Evolutionary conservation across 2,329 filamentous ascomycete species (phyloP).

Genomic region (Claviceps digitariae): DNA sequence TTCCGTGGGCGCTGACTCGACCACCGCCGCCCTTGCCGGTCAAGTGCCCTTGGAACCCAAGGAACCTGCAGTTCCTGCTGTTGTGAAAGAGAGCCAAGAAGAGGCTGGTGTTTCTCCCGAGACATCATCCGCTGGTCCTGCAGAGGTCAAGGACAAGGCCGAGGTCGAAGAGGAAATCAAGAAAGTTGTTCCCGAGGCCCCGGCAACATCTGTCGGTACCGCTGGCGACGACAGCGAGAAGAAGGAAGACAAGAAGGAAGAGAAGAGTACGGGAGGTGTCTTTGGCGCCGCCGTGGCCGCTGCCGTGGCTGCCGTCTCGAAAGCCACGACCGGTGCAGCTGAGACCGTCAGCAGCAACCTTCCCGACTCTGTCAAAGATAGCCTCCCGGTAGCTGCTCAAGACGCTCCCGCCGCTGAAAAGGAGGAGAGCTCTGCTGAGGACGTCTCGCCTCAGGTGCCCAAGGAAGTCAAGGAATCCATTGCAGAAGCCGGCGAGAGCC

Average conservation of each 20-base stretch:
- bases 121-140: conserved; percentile 51
- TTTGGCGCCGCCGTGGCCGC: conserved; percentile 25
- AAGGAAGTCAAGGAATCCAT: conserved; percentile 44
- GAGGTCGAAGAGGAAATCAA: conserved; percentile 58
- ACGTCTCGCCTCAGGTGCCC: conserved; percentile 38
- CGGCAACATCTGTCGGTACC: conserved; percentile 42
- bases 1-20: conserved; percentile 40
- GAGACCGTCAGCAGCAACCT: conserved; percentile 33
- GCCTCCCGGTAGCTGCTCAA: conserved; percentile 36
- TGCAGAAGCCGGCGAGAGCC: conserved; percentile 41
- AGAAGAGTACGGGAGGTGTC: conserved; percentile 17
- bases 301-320: conserved; percentile 22
- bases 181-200: conserved; percentile 48
- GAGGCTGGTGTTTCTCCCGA: conserved; percentile 52
- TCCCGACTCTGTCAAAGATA: conserved; percentile 39
- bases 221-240: conserved; percentile 39
- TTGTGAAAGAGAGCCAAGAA: conserved; percentile 60
- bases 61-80: conserved; percentile 14
- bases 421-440: conserved; percentile 28
- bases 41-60: conserved; percentile 50
- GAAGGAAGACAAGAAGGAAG: conserved; percentile 27
- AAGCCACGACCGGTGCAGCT: conserved; percentile 22
- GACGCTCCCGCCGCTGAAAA: conserved; percentile 29
- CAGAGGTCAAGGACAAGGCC: conserved; percentile 58
- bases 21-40: conserved; percentile 56